A percentile compares a stretch with the other conserved stretches of the same genome.
These are phyloP conservation scores for Stevia rebaudiana DNA, from an alignment of 140 eudicot genomes.

Conservation along the genomic window DNA sequence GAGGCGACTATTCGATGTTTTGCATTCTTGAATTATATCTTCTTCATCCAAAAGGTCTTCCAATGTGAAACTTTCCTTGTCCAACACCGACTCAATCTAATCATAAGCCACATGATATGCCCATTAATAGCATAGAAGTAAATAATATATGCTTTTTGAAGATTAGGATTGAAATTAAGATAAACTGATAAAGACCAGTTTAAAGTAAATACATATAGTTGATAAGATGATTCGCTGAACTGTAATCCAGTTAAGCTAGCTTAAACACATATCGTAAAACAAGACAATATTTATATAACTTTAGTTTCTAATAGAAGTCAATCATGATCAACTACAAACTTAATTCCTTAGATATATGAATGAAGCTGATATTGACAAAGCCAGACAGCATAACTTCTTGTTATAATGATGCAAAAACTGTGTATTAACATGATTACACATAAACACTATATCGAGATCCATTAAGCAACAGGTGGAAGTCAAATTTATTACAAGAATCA, in stretches of 20 bases:
- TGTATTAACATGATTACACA: neutral
- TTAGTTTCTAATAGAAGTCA: constrained; percentile 8
- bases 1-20: constrained; percentile 82
- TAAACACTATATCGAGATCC: neutral
- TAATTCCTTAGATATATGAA: constrained; percentile 8
- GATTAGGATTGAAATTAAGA: neutral
- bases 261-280: neutral
- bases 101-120: constrained; percentile 13
- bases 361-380: constrained; percentile 2
- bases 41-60: constrained; percentile 98
- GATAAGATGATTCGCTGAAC: neutral
- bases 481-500: neutral
- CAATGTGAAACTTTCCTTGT: constrained; percentile 82
- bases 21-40: constrained; percentile 99
- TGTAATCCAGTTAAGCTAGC: constrained; percentile 5
- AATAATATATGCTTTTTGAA: neutral
- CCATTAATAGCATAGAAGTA: constrained; percentile 1
- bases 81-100: constrained; percentile 73
- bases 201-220: neutral
- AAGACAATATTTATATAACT: neutral
- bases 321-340: neutral
- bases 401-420: neutral
- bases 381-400: neutral
- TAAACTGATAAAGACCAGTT: neutral
- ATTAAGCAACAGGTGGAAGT: neutral